Base-by-base conservation (phyloP, 1,284 basidiomycete species). In the Ceratobasidium sp. region DNA sequence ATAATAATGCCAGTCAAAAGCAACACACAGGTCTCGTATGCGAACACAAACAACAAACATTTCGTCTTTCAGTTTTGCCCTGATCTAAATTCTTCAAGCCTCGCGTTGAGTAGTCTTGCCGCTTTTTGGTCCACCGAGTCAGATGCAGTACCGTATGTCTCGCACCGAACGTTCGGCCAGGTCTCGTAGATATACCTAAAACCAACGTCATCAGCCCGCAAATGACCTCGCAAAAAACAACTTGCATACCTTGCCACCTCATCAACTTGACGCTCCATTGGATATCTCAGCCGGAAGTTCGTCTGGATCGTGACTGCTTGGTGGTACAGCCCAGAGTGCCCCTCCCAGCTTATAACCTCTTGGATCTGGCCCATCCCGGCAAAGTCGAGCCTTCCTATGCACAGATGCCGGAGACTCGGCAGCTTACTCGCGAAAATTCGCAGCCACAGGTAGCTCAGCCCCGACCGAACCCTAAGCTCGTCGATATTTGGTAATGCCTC, bases 91-190 rank as follows among this genome's bases (percentile, higher is more conserved):
- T 3, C 28, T 17, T 64, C 38, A 42, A 42, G 62, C n/a, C 38
- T 46, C 42, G 38, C 62, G n/a, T 44, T 64, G 40, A 64, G 44
- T 28, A 64, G 42, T n/a, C 62, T 64, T 10, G 40, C 62, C 17
- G 62, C 62, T n/a, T 64, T 64, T 42, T 64, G 62, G n/a, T 64
- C 62, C 6, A 64, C 62, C 38, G 62, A 44, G 13, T 42, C 40
- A 9, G 57, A 61, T 20, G 9, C 61, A 10, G 4, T 38, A 42
- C 38, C 3, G 10, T 42, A n/a, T 4, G 61, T 15, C 38, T 64
- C 61, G 40, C 61, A 64, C 10, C 61, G 61, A n/a, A 17, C 20
- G 20, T 64, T 42, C 20, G 61, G 61, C 40, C 61, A 64, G 20
- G 26, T 40, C 15, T 40, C 38, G 26, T 64, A 64, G 12, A 64